Evolutionary conservation across 2,329 filamentous ascomycete genomes (phyloP), one percentile per base, ranked within the genome.

Genomic region (Fusarium nematophilum): DNA sequence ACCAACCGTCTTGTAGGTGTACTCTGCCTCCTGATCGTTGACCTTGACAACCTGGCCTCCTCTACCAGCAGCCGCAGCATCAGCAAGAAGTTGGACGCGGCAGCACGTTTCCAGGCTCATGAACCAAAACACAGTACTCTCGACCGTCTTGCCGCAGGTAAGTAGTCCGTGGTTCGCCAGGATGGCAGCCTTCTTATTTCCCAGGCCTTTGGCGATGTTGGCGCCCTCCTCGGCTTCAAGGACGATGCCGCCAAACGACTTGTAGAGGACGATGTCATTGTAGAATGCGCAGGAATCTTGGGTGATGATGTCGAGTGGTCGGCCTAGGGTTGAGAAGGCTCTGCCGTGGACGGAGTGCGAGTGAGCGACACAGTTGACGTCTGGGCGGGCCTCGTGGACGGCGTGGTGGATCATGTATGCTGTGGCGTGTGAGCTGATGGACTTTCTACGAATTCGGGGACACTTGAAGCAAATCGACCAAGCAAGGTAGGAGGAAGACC

Each of bases 361-460:
- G 30, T 56, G 53, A 3, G 53, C 53, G 10, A 50, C 53, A 27
- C 53, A 56, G 25, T 56, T 56, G 11, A 56, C 26, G 10, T 56
- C 53, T 10, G 53, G 53, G 3, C 53, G 45, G 29, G 53, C 45
- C 14, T 29, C 53, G 17, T 56, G 53, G 11, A 56, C 46, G 10
- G 53, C 38, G 33, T 55, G 52, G 18, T 55, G 52, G 17, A 55
- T 55, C 38, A 50, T 45, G 27, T 55, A 55, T 39, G 52, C 52
- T 55, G 21, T 21, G 18, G 8, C 5, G 10, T 25, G 17, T n/a
- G 21, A 15, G 9, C 18, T 14, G 8, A n/a, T n/a, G n/a, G n/a
- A n/a, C n/a, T n/a, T n/a, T n/a, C n/a, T 5, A 25, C 25, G 2
- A 38, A 11, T 11, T n/a, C 9, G 10, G 9, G n/a, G n/a, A 14